Percentiles rank a stretch among this genome's conserved stretches.
These are phyloP conservation scores for Pyrus hybrid DNA, from an alignment of 331 rosid genomes.

Conservation along the genomic window DNA sequence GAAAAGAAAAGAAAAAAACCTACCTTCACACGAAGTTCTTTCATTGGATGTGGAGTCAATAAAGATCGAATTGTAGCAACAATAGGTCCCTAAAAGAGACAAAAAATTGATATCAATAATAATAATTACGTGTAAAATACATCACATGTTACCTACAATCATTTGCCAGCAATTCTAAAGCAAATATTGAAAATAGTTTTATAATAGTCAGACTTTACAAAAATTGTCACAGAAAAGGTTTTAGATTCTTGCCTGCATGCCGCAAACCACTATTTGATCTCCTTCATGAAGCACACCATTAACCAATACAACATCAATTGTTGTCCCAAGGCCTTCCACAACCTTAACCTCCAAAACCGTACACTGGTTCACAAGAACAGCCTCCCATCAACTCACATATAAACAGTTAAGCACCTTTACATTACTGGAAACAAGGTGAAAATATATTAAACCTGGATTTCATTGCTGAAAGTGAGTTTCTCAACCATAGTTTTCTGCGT, in stretches of 20 bases:
- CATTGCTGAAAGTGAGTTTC: constrained; percentile 80
- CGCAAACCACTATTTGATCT: constrained; percentile 93
- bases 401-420: constrained; percentile 10
- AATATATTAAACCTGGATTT: constrained; percentile 68
- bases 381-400: constrained; percentile 21
- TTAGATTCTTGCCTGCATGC: constrained; percentile 73
- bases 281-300: constrained; percentile 98
- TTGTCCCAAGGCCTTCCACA: constrained; percentile 95
- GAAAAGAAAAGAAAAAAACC: neutral
- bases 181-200: neutral
- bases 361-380: constrained; percentile 52
- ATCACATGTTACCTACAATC: too few relatives aligned
- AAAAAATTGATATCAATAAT: neutral
- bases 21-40: constrained; percentile 97
- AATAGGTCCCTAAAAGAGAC: constrained; percentile 68
- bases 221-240: neutral
- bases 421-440: constrained; percentile 7
- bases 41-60: constrained; percentile 94
- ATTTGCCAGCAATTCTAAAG: too few relatives aligned
- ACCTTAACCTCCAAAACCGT: constrained; percentile 96
- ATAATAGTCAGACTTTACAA: neutral
- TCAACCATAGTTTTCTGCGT: constrained; percentile 86
- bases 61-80: constrained; percentile 83
- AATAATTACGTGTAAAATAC: neutral
- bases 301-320: constrained; percentile 91